Percentiles rank a stretch among this genome's conserved stretches.
phyloP scores from a whole-genome alignment of 495 filamentous ascomycete genomes.

The Aspergillus carlsbadensis region DNA sequence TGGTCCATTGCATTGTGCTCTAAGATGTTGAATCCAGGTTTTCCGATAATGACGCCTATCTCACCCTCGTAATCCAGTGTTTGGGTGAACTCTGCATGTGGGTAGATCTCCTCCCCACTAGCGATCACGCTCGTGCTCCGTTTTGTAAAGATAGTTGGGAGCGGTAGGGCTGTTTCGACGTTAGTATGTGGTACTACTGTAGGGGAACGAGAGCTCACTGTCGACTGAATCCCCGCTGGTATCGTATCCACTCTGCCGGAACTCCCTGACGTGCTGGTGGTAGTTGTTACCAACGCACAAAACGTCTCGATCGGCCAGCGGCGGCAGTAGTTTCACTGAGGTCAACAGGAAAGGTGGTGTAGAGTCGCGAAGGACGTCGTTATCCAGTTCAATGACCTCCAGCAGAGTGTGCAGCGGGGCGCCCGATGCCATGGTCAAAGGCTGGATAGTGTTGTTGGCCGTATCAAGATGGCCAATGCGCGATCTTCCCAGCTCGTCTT shows the following conservation, averaged over 20 bases:
- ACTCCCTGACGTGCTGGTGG: constrained; percentile 50
- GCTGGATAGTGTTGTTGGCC: constrained; percentile 36
- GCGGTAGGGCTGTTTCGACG: constrained; percentile 25
- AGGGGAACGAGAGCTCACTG: not conserved
- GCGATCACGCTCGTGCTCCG: constrained; percentile 54
- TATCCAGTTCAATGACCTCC: constrained; percentile 42
- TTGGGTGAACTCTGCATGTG: constrained; percentile 48
- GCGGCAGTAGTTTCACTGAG: constrained; percentile 42
- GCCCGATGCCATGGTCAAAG: constrained; percentile 48
- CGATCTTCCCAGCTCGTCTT: constrained; percentile 16
- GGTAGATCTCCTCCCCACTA: constrained; percentile 42
- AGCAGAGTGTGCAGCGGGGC: constrained; percentile 46
- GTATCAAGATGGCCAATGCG: constrained; percentile 50
- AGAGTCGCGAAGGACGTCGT: constrained; percentile 7
- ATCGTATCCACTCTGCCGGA: constrained; percentile 52
- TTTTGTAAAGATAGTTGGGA: constrained; percentile 56
- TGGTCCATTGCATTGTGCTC: constrained; percentile 49
- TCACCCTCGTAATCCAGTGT: constrained; percentile 58
- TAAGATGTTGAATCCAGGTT: constrained; percentile 42
- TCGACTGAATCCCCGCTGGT: constrained; percentile 42
- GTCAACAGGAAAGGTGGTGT: constrained; percentile 32
- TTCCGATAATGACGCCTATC: constrained; percentile 56
- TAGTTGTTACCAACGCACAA: constrained; percentile 58
- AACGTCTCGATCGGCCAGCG: constrained; percentile 51
- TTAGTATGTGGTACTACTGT: not conserved